A percentile compares a stretch with the other conserved stretches of the same genome.
phyloP scores from a whole-genome alignment of 129 eudicot species.

The Tagetes patula region DNA sequence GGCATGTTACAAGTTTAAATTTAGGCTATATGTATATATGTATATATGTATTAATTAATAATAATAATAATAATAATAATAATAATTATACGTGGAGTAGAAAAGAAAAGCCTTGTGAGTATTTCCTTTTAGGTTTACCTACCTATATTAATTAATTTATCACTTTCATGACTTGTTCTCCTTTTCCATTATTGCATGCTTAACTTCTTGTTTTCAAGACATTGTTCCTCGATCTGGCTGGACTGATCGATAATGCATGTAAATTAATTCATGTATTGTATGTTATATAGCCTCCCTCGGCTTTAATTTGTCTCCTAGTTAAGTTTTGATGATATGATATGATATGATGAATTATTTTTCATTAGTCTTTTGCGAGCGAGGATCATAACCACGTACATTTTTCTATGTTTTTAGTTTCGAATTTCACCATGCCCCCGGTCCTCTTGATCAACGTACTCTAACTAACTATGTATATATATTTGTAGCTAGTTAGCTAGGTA shows the following conservation, averaged over 20 bases:
- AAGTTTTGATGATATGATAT: conserved; percentile 26
- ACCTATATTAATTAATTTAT: neutral
- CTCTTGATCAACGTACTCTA: conserved; percentile 20
- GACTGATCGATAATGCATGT: neutral
- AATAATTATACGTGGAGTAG: no score
- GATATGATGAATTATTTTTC: no score
- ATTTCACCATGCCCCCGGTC: conserved; percentile 26
- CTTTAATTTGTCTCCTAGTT: conserved; percentile 17
- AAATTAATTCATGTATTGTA: no score
- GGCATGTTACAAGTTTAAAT: no score
- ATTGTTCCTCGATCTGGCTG: conserved; percentile 13
- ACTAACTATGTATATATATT: no score
- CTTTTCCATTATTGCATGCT: conserved; percentile 27
- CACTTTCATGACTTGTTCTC: conserved; percentile 25
- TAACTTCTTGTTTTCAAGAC: conserved; percentile 13
- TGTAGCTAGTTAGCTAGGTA: no score
- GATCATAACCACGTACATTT: neutral
- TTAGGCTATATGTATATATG: no score
- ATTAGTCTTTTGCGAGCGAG: no score
- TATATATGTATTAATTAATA: no score
- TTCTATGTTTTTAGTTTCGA: conserved; percentile 53
- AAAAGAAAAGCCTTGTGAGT: conserved; percentile 30
- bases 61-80: no score
- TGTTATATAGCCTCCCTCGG: neutral
- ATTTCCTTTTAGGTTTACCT: conserved; percentile 31